phyloP scores from a whole-genome alignment of 345 rosid species.

The Clausena lansium region DNA sequence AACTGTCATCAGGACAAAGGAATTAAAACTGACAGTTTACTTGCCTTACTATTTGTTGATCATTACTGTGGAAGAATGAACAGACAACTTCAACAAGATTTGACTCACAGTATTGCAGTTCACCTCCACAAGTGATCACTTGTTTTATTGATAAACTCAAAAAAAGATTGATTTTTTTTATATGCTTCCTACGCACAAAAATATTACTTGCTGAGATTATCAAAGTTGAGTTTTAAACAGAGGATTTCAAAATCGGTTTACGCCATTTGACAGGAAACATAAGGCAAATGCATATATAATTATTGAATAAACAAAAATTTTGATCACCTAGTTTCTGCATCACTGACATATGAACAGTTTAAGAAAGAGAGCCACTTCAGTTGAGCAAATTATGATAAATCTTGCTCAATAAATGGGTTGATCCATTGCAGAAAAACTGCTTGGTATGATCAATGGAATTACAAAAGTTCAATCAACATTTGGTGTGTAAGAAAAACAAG shows the following conservation, averaged over 20 bases:
- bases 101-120: neutral
- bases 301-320: neutral
- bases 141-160: neutral
- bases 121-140: neutral
- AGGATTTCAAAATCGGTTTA: neutral
- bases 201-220: neutral
- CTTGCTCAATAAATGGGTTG: neutral
- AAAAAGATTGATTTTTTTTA: neutral
- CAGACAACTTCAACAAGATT: neutral
- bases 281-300: neutral
- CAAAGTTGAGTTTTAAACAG: neutral
- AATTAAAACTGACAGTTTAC: neutral
- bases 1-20: constrained; percentile 5
- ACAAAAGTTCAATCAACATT: neutral
- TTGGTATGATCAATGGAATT: neutral
- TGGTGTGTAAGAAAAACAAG: neutral
- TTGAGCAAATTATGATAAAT: neutral
- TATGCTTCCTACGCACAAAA: neutral
- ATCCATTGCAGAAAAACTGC: neutral
- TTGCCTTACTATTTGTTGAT: neutral
- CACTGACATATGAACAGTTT: neutral
- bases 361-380: neutral
- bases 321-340: neutral
- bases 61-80: neutral
- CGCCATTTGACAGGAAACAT: neutral